phyloP scores from a whole-genome alignment of 2,329 filamentous ascomycete species.

The Diatrype stigma region DNA sequence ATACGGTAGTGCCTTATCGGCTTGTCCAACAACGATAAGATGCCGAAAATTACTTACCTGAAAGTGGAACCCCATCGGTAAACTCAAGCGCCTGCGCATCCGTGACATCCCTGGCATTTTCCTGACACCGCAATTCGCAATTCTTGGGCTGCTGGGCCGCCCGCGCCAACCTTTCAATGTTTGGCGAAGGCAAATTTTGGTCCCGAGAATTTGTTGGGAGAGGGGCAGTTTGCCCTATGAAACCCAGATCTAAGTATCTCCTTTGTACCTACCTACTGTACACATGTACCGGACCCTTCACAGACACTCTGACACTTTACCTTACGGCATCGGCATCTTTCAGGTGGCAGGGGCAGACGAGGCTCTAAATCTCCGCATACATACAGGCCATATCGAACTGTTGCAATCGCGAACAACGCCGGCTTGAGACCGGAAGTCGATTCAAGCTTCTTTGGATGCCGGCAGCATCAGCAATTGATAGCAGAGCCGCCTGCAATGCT shows the following conservation, averaged over 20 bases:
- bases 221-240: neutral
- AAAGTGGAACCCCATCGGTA: neutral
- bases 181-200: neutral
- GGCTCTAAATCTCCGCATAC: neutral
- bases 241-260: neutral
- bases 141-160: too few species aligned
- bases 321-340: too few species aligned
- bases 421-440: too few species aligned
- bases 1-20: neutral
- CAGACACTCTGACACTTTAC: too few species aligned
- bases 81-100: neutral
- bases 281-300: too few species aligned
- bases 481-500: neutral
- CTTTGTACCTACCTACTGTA: neutral
- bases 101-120: neutral
- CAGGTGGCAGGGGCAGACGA: too few species aligned
- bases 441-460: neutral
- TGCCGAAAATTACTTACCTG: neutral
- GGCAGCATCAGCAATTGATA: neutral
- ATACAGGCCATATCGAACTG: neutral
- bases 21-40: neutral
- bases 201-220: neutral
- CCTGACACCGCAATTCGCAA: neutral
- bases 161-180: neutral
- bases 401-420: neutral